Evolutionary conservation across 805 yeast species (phyloP).

Genomic region (Candida pini): DNA sequence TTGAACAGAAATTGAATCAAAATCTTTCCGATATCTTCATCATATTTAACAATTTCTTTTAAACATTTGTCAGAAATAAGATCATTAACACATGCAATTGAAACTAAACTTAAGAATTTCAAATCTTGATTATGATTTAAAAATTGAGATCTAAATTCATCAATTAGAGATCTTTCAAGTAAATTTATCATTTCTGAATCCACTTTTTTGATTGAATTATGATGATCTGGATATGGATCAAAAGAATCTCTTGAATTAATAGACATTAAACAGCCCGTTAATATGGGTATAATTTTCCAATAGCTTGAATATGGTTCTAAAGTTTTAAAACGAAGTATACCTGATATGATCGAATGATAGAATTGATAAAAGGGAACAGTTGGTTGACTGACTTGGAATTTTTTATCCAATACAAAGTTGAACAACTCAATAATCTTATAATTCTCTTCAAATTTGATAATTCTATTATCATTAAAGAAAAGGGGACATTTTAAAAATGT

Average conservation of each 20-base stretch:
- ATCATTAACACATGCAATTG: constrained; percentile 14
- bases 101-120: constrained; percentile 9
- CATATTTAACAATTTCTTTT: constrained; percentile 3
- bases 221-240: constrained; percentile 23
- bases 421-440: constrained; percentile 44
- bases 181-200: constrained; percentile 12
- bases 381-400: constrained; percentile 43
- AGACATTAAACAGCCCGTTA: constrained; percentile 40
- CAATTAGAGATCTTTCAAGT: constrained; percentile 9
- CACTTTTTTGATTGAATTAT: constrained; percentile 16
- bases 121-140: constrained; percentile 9
- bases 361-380: constrained; percentile 39
- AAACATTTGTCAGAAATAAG: constrained; percentile 6
- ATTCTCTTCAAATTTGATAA: constrained; percentile 26
- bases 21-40: constrained; percentile 13
- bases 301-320: constrained; percentile 19
- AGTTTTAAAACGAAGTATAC: constrained; percentile 26
- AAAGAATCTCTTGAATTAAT: constrained; percentile 20
- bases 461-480: constrained; percentile 21
- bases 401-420: constrained; percentile 39
- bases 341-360: constrained; percentile 33
- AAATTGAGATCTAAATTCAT: constrained; percentile 1
- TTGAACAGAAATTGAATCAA: constrained; percentile 14
- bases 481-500: constrained; percentile 39
- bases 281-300: constrained; percentile 45